Evolutionary conservation across 2,329 filamentous ascomycete species (phyloP), one percentile per base, ranked within the genome.

Genomic region (Fusarium keratoplasticum): DNA sequence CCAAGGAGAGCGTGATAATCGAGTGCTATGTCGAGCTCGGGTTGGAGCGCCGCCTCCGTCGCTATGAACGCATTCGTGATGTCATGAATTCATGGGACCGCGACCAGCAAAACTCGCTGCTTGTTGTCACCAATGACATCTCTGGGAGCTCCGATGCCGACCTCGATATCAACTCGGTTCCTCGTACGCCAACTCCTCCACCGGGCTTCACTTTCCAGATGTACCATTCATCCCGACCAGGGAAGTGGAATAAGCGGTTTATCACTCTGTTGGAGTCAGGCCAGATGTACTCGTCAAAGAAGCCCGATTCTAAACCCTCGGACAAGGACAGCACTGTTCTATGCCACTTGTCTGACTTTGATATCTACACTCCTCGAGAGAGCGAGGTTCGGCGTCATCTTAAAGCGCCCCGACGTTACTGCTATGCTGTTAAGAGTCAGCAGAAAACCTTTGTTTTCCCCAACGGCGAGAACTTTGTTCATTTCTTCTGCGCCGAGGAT

Each of bases 61-160:
- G 91, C 42, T 98, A 98, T 80, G 96, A 98, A 84, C 91, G 90
- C 71, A 89, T 98, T 35, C 90, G 94, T 69, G 94, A 98, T 78
- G 90, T 98, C 25, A 89, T 98, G 88, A 97, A 97, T 81, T 97
- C 95, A 0, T 98, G 96, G 96, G 94, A 97, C 70, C 87, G 88
- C 50, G 95, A 98, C 80, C 86, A 88, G 3, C 92, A 95, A 76
- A 96, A 97, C 78, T 87, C 89, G 9, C 86, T 98, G 16, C 84
- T 93, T 20, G 87, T 98, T 25, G 84, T 92, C 64, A 87, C 91
- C 16, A 86, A 88, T 3, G 88, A 91, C 40, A 83, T 87, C 3
- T 85, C 86, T 6, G 86, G 88, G n/a, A 85, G 87, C 61, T 85
- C 89, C 70, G 85, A 89, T 72, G 81, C 83, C 8, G 91, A 93